Base-by-base conservation (phyloP, 2,329 filamentous ascomycete species). In the Sporothrix brunneoviolacea region DNA sequence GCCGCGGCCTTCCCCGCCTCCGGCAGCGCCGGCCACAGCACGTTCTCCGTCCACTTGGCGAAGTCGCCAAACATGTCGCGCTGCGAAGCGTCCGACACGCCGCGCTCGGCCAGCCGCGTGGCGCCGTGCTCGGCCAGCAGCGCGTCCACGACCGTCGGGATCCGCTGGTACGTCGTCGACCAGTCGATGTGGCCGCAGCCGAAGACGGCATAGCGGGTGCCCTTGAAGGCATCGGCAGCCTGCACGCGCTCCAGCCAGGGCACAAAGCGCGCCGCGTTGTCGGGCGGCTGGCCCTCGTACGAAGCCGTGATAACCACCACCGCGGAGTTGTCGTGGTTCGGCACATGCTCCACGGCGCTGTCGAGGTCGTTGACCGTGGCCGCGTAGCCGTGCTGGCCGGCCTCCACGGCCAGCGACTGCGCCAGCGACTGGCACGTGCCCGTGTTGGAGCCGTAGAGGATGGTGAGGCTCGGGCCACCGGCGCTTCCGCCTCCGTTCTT, bases 281-380 rank as follows among this genome's bases (percentile, higher is more conserved):
- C 83, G 0, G 85, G 79, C 0, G 86, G 83, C 49, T 86, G 74
- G 1, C 86, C 86, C 59, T 91, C 86, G 57, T 90, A 91, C 1
- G 80, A 60, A 0, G 86, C 77, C 0, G 82, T 82, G 55, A 91
- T 74, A 43, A 90, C 73, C 21, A 88, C 68, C 0, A 86, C 73
- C 0, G 85, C 84, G 7, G 76, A 72, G 22, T 77, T 72, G 44
- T 71, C 24, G 5, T 18, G 72, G 44, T 70, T 79, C 0, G 82
- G 77, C 0, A 90, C 61, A 3, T 76, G 73, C 42, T 79, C 74
- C 13, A 76, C 77, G 0, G 80, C 83, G 0, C 73, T 70, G 59
- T 90, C 82, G 19, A 90, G 66, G 24, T 76, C 72, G 2, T 84
- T 66, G 3, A 69, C 70, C 2, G 65, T 60, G 4, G 78, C 77